A percentile compares a stretch with the other conserved stretches of the same genome.
Evolutionary conservation across 805 yeast genomes (phyloP).

Genomic region (Candida orba): DNA sequence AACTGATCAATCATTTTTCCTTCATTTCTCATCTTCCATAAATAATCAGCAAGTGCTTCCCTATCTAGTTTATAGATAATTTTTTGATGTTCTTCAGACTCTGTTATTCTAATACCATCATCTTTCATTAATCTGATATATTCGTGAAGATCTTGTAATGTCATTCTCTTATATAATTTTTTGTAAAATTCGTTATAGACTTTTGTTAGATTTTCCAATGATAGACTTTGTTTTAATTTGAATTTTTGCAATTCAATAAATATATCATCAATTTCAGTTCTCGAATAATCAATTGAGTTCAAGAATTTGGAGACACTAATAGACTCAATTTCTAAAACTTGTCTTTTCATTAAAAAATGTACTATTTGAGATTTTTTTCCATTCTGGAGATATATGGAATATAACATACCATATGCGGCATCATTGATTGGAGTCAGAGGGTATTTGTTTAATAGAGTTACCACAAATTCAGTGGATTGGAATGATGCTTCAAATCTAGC

Average conservation of each 20-base stretch:
- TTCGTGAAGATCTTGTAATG: constrained; percentile 5
- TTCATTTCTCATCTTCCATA: not conserved
- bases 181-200: constrained; percentile 10
- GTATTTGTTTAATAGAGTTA: constrained; percentile 17
- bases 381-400: constrained; percentile 1
- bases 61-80: constrained; percentile 4
- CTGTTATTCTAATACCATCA: constrained; percentile 4
- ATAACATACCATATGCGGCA: constrained; percentile 11
- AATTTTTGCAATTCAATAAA: not conserved
- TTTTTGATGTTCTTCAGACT: constrained; percentile 2
- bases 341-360: constrained; percentile 6
- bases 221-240: not conserved
- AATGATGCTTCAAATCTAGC: constrained; percentile 15
- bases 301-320: constrained; percentile 7
- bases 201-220: constrained; percentile 4
- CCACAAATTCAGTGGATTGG: constrained; percentile 14
- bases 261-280: not conserved
- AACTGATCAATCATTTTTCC: constrained; percentile 1
- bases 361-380: constrained; percentile 5
- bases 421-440: constrained; percentile 16
- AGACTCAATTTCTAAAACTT: constrained; percentile 6
- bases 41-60: not conserved
- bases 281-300: constrained; percentile 5
- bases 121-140: constrained; percentile 8
- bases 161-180: constrained; percentile 6